A percentile compares a stretch with the other conserved stretches of the same genome.
Conservation (phyloP, 805 yeast species). For the Yarrowia sp. region DNA sequence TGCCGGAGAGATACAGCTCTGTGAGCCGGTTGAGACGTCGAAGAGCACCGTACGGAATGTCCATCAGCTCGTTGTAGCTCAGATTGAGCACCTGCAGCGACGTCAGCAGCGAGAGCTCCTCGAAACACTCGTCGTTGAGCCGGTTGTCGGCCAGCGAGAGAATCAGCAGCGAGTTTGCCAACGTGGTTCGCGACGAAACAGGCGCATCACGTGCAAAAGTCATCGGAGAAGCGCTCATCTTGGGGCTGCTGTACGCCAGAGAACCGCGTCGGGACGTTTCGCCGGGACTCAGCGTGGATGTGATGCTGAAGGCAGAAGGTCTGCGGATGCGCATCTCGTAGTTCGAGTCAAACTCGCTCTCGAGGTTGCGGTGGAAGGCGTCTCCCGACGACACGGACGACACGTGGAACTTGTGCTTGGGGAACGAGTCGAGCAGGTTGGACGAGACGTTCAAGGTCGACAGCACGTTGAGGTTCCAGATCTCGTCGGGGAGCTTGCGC, state of each 20-base stretch:
- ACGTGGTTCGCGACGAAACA: slow-evolving; percentile 21
- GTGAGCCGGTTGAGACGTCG: slow-evolving; percentile 54
- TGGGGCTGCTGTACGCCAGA: slow-evolving; percentile 21
- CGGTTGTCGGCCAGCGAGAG: slow-evolving; percentile 81
- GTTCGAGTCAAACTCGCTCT: slow-evolving; percentile 27
- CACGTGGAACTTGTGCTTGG: slow-evolving; percentile 41
- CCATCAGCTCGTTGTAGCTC: slow-evolving; percentile 80
- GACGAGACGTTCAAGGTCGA: slow-evolving; percentile 68
- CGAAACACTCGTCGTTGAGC: slow-evolving; percentile 72
- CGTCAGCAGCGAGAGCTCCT: slow-evolving; percentile 56
- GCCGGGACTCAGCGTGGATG: slow-evolving; percentile 13
- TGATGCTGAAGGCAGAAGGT: slow-evolving; percentile 18
- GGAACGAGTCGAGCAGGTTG: slow-evolving; percentile 60
- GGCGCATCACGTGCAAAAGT: slow-evolving; percentile 4
- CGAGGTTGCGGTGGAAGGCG: slow-evolving; percentile 14
- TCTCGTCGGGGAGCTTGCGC: slow-evolving; percentile 60
- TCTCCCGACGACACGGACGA: slow-evolving; percentile 36
- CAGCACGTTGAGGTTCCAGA: slow-evolving; percentile 62
- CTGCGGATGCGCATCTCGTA: slow-evolving; percentile 28
- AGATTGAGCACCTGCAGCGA: slow-evolving; percentile 66
- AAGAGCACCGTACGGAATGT: slow-evolving; percentile 73
- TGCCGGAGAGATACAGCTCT: slow-evolving; percentile 79
- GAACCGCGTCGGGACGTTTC: slow-evolving; percentile 9
- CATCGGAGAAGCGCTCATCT: slow-evolving; percentile 20
- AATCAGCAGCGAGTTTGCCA: slow-evolving; percentile 52